Evolutionary conservation across 768 basidiomycete species (phyloP), one percentile per base, ranked within the genome.

Genomic region (Suillus plorans): DNA sequence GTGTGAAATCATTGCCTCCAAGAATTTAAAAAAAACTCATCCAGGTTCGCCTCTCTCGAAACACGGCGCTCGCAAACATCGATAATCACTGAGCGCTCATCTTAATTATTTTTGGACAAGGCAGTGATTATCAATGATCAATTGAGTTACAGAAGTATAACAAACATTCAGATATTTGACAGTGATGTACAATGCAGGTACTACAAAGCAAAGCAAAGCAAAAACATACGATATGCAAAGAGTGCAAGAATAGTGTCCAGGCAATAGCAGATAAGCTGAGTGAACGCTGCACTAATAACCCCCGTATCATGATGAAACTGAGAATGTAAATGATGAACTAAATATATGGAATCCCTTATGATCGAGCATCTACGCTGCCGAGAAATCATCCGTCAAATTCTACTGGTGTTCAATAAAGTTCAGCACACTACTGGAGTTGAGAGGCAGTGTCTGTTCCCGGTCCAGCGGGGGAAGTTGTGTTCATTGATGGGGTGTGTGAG

Each of bases 401-500:
- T 36, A 55, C 20, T 20, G 20, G 2, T n/a, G 12, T n/a, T 34
- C 31, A 20, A 55, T 20, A 55, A 55, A 20, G 41, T 42, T 13
- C 28, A 59, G 10, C 25, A 25, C 76, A 74, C 62, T 72, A 77
- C 0, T 67, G 66, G 60, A 66, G 31, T 22, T 78, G 77, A n/a
- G 74, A 69, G 60, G 69, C 34, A 37, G 67, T 66, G 63, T 60
- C 69, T 22, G 53, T 42, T 67, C 63, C 71, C 60, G 73, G 64
- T 60, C 72, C 73, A 68, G 76, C 66, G 47, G 77, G 68, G 61
- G 77, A 71, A 25, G 73, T 59, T 28, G 69, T 63, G 50, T 52
- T 68, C 18, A 72, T 49, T 18, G 77, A 63, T 10, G 69, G 69
- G 20, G 64, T 59, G 5, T 73, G 78, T 44, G 72, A 61, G 59